Evolutionary conservation across 2,329 filamentous ascomycete genomes (phyloP).

Genomic region (Sporothrix sp.): DNA sequence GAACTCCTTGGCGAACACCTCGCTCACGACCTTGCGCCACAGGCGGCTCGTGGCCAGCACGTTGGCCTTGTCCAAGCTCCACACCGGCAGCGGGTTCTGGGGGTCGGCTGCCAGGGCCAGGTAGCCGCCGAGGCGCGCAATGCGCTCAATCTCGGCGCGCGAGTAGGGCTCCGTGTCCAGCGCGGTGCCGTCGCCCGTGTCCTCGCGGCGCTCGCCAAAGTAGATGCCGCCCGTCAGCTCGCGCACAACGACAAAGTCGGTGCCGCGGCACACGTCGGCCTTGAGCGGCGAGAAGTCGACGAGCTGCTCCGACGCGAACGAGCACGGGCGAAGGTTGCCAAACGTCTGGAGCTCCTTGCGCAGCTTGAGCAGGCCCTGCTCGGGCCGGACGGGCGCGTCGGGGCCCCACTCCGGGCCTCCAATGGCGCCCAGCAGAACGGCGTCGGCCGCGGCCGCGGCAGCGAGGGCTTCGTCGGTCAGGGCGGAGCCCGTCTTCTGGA

Average conservation of each 20-base stretch:
- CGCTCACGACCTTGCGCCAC: slow-evolving; percentile 79
- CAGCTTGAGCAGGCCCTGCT: slow-evolving; percentile 82
- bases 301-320: slow-evolving; percentile 81
- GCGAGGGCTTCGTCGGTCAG: slow-evolving; percentile 74
- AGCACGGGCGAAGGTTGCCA: slow-evolving; percentile 91
- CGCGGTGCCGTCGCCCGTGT: slow-evolving; percentile 62
- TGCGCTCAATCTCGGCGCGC: slow-evolving; percentile 74
- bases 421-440: slow-evolving; percentile 85
- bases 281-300: slow-evolving; percentile 82
- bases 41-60: slow-evolving; percentile 82
- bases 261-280: slow-evolving; percentile 71
- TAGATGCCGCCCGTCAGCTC: slow-evolving; percentile 92
- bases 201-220: slow-evolving; percentile 82
- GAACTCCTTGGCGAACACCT: slow-evolving; percentile 82
- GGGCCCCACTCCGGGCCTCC: slow-evolving; percentile 97
- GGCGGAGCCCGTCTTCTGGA: slow-evolving; percentile 68
- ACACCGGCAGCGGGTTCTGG: slow-evolving; percentile 56
- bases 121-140: slow-evolving; percentile 71
- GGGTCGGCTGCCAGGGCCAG: slow-evolving; percentile 69
- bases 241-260: slow-evolving; percentile 85
- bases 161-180: slow-evolving; percentile 84
- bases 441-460: slow-evolving; percentile 77
- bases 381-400: slow-evolving; percentile 67
- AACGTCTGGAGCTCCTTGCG: slow-evolving; percentile 92
- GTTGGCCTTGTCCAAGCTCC: slow-evolving; percentile 92